Conservation (phyloP, 192 early-diverging fungal species). For the Dimargaris cristalligena region DNA sequence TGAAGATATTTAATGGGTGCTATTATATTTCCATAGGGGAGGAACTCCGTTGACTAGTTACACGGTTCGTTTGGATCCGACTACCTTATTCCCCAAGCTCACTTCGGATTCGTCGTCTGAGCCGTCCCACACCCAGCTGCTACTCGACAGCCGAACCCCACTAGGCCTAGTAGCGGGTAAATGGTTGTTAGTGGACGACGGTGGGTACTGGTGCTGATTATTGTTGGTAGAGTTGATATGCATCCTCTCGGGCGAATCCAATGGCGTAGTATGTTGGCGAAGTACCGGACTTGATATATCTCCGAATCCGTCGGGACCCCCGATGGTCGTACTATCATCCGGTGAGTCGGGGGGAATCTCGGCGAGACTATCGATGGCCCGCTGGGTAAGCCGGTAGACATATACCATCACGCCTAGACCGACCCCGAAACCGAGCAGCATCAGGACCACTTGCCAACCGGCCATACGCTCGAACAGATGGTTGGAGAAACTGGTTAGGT, state of each 20-base stretch:
- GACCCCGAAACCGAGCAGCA: not conserved
- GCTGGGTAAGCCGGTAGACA: slow-evolving; percentile 6
- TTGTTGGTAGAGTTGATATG: not conserved
- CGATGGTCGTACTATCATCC: not conserved
- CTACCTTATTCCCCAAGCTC: too few species aligned
- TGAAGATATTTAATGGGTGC: too few species aligned
- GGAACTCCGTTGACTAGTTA: too few species aligned
- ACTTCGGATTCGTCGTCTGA: not conserved
- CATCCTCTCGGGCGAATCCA: not conserved
- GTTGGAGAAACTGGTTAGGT: slow-evolving; percentile 12
- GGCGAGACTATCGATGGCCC: not conserved
- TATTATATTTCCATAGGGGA: too few species aligned
- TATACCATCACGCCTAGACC: slow-evolving; percentile 8
- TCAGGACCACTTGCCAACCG: slow-evolving; percentile 3
- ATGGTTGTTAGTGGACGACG: not conserved
- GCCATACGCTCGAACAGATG: not conserved
- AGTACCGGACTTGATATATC: not conserved
- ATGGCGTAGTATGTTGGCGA: not conserved
- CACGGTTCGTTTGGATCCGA: too few species aligned
- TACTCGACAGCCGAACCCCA: not conserved
- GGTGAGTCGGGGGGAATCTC: not conserved
- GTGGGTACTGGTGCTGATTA: not conserved
- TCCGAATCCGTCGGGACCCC: not conserved
- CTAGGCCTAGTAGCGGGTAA: not conserved
- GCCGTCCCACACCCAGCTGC: not conserved